phyloP scores from a whole-genome alignment of 768 basidiomycete genomes.

The Leccinum imitatum region DNA sequence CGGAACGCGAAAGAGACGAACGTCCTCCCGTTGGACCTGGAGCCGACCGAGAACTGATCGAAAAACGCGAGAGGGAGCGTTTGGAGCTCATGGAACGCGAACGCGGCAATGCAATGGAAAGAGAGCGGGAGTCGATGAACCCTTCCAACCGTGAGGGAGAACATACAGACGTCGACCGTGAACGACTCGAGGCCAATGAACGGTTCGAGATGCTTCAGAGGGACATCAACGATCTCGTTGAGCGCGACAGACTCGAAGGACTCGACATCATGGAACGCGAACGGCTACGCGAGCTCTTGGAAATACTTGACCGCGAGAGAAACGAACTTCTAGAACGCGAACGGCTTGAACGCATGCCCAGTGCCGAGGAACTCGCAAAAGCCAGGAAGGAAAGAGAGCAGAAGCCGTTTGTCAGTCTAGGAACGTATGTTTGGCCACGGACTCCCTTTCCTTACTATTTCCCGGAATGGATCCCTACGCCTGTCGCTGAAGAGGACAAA shows the following conservation, averaged over 20 bases:
- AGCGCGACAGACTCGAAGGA: slow-evolving; percentile 31
- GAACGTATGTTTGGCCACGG: slow-evolving; percentile 32
- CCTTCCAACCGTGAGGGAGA: slow-evolving; percentile 20
- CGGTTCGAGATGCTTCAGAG: slow-evolving; percentile 35
- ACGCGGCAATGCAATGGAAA: slow-evolving; percentile 11
- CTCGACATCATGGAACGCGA: slow-evolving; percentile 32
- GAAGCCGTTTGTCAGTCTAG: slow-evolving; percentile 30
- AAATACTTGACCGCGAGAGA: slow-evolving; percentile 31
- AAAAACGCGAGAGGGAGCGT: slow-evolving; percentile 31
- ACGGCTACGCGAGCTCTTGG: slow-evolving; percentile 30
- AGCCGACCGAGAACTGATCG: slow-evolving; percentile 22
- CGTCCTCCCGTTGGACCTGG: slow-evolving; percentile 17
- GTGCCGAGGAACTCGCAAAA: slow-evolving; percentile 33
- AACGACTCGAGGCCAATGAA: slow-evolving; percentile 26
- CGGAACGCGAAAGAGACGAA: slow-evolving; percentile 26
- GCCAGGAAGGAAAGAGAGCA: slow-evolving; percentile 31
- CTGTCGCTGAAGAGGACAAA: slow-evolving; percentile 27
- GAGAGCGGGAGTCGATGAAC: slow-evolving; percentile 20
- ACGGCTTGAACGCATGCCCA: slow-evolving; percentile 33
- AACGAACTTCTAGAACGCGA: slow-evolving; percentile 32
- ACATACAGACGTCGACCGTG: slow-evolving; percentile 23
- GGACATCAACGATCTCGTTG: slow-evolving; percentile 31
- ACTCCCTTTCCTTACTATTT: slow-evolving; percentile 36
- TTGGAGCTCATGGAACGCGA: slow-evolving; percentile 27
- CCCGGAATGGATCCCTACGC: slow-evolving; percentile 34